These are phyloP conservation scores for Spiromastix sp. DNA, from an alignment of 2,329 filamentous ascomycete species.

Conservation along the genomic window DNA sequence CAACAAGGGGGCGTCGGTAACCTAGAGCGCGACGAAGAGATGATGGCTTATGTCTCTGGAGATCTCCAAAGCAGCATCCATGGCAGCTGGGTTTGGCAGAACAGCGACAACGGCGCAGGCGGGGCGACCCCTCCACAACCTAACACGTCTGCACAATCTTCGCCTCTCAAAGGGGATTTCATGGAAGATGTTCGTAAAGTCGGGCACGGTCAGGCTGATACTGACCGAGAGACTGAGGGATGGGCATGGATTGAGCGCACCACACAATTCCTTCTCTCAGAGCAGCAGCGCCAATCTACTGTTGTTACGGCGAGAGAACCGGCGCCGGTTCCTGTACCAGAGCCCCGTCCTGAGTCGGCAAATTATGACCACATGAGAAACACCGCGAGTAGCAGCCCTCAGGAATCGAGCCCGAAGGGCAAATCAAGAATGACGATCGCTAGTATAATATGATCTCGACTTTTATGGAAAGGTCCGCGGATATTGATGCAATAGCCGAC, in stretches of 20 bases:
- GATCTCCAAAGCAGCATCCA: constrained; percentile 75
- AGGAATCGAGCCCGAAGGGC: constrained; percentile 18
- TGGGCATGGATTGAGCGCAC: constrained; percentile 66
- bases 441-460: constrained; percentile 30
- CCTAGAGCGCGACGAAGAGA: constrained; percentile 66
- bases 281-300: constrained; percentile 26
- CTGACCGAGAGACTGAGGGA: constrained; percentile 51
- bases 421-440: constrained; percentile 38
- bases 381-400: constrained; percentile 16
- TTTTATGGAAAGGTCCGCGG: not conserved
- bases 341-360: constrained; percentile 7
- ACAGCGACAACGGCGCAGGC: constrained; percentile 41
- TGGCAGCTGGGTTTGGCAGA: constrained; percentile 73
- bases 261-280: constrained; percentile 45
- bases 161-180: constrained; percentile 9
- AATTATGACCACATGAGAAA: constrained; percentile 14
- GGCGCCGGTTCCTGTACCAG: not conserved
- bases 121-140: constrained; percentile 5
- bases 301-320: constrained; percentile 10
- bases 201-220: constrained; percentile 8
- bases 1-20: constrained; percentile 31
- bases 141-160: constrained; percentile 5
- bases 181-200: constrained; percentile 48
- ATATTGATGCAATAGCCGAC: too few relatives aligned
- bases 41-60: constrained; percentile 74